Conservation (phyloP, 805 yeast species). For the Tetrapisispora namnaoensis region DNA sequence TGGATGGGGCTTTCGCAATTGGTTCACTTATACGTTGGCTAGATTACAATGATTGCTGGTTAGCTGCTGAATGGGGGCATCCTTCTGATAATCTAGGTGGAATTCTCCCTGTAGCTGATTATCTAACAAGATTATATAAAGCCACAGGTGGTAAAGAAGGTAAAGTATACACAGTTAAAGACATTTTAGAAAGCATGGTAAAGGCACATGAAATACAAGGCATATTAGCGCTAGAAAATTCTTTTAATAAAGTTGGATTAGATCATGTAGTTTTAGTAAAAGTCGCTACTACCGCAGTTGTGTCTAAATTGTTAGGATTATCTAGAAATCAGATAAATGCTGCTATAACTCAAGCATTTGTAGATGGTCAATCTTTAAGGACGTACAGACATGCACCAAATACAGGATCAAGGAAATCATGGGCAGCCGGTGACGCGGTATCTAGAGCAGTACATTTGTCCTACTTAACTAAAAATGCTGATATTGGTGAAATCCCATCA, state of each 20-base stretch:
- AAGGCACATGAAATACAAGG: slow-evolving; percentile 60
- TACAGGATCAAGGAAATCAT: slow-evolving; percentile 52
- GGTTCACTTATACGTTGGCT: slow-evolving; percentile 52
- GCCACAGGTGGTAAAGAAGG: slow-evolving; percentile 33
- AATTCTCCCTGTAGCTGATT: slow-evolving; percentile 48
- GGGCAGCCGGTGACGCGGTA: slow-evolving; percentile 62
- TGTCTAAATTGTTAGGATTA: slow-evolving; percentile 44
- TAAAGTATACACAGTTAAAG: slow-evolving; percentile 36
- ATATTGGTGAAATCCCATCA: slow-evolving; percentile 46
- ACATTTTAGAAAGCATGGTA: slow-evolving; percentile 47
- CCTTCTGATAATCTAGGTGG: slow-evolving; percentile 55
- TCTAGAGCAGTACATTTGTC: slow-evolving; percentile 50
- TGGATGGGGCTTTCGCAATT: slow-evolving; percentile 48
- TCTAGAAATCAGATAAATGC: slow-evolving; percentile 42
- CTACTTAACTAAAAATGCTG: slow-evolving; percentile 42
- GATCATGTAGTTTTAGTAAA: slow-evolving; percentile 53
- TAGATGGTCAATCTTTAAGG: slow-evolving; percentile 49
- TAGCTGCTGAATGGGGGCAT: slow-evolving; percentile 65
- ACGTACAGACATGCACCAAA: slow-evolving; percentile 58
- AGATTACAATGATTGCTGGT: slow-evolving; percentile 56
- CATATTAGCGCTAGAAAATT: slow-evolving; percentile 47
- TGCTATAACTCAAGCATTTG: slow-evolving; percentile 51
- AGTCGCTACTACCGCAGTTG: slow-evolving; percentile 53
- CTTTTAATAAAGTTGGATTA: slow-evolving; percentile 48
- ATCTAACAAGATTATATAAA: slow-evolving; percentile 38